A percentile compares a stretch with the other conserved stretches of the same genome.
phyloP scores from a whole-genome alignment of 805 yeast genomes.

The Groenewaldozyma tartarivorans region DNA sequence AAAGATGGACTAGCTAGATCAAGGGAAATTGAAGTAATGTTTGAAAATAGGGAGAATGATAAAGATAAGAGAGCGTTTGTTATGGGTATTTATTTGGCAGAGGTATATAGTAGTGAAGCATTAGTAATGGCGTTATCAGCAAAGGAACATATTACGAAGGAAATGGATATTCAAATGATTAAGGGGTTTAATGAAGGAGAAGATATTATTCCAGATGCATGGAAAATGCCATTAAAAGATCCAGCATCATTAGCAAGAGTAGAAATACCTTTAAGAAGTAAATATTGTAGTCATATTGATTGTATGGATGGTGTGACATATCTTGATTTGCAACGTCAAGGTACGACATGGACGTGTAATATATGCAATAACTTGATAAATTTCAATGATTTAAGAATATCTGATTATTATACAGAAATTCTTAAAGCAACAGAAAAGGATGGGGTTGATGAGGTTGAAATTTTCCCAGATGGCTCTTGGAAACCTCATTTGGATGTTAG shows the following conservation, averaged over 20 bases:
- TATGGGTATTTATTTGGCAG: neutral
- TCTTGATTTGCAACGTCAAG: constrained; percentile 64
- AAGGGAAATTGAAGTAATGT: neutral
- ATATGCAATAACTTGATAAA: constrained; percentile 51
- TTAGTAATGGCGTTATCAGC: constrained; percentile 34
- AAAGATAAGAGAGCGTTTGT: neutral
- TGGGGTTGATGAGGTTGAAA: constrained; percentile 49
- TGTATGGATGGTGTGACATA: constrained; percentile 80
- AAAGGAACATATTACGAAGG: constrained; percentile 44
- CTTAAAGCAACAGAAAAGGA: constrained; percentile 43
- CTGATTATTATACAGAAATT: constrained; percentile 64
- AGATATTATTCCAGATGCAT: constrained; percentile 57
- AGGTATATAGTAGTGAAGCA: constrained; percentile 17
- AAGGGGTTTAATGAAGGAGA: constrained; percentile 49
- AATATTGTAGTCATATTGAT: constrained; percentile 67
- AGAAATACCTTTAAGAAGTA: constrained; percentile 60
- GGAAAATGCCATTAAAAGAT: constrained; percentile 61
- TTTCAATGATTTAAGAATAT: constrained; percentile 54
- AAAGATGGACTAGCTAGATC: too few relatives aligned
- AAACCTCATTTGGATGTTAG: constrained; percentile 2
- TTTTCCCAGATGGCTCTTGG: constrained; percentile 74
- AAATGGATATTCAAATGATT: constrained; percentile 43
- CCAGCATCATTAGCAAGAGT: constrained; percentile 70
- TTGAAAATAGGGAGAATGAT: neutral
- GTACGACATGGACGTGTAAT: constrained; percentile 86